phyloP scores from a whole-genome alignment of 1,139 yeast genomes.

The Debaryomyces robertsiae region DNA sequence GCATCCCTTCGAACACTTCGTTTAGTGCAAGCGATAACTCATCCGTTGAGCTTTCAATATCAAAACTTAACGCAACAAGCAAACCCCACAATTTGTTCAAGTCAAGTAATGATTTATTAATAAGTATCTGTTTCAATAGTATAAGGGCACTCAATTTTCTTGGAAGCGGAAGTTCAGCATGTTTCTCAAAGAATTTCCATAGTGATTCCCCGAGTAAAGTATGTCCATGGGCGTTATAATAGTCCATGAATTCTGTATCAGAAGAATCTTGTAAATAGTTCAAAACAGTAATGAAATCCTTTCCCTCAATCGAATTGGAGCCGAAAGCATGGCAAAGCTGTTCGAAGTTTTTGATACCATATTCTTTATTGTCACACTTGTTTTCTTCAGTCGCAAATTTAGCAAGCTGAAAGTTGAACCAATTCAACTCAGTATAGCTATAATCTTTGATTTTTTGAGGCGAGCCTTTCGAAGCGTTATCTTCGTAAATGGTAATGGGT shows the following conservation, averaged over 20 bases:
- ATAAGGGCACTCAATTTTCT: conserved; percentile 33
- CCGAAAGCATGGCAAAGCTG: conserved; percentile 22
- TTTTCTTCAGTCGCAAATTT: conserved; percentile 20
- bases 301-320: conserved; percentile 14
- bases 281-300: conserved; percentile 24
- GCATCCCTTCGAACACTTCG: conserved; percentile 37
- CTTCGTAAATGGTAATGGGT: conserved; percentile 44
- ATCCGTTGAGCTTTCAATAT: conserved; percentile 16
- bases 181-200: conserved; percentile 28
- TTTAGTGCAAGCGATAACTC: conserved; percentile 30
- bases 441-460: conserved; percentile 37
- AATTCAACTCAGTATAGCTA: conserved; percentile 37
- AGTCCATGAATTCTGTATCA: conserved; percentile 29
- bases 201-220: conserved; percentile 28
- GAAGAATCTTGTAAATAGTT: conserved; percentile 28
- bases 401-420: conserved; percentile 46
- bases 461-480: conserved; percentile 30
- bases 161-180: conserved; percentile 12
- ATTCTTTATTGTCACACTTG: conserved; percentile 15
- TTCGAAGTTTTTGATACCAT: conserved; percentile 22
- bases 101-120: conserved; percentile 25
- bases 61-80: conserved; percentile 23
- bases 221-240: conserved; percentile 29
- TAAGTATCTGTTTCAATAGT: conserved; percentile 38
- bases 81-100: conserved; percentile 26